A percentile compares a stretch with the other conserved stretches of the same genome.
Conservation (phyloP, 495 filamentous ascomycete species). For the Sabuloglossum arenarium region DNA sequence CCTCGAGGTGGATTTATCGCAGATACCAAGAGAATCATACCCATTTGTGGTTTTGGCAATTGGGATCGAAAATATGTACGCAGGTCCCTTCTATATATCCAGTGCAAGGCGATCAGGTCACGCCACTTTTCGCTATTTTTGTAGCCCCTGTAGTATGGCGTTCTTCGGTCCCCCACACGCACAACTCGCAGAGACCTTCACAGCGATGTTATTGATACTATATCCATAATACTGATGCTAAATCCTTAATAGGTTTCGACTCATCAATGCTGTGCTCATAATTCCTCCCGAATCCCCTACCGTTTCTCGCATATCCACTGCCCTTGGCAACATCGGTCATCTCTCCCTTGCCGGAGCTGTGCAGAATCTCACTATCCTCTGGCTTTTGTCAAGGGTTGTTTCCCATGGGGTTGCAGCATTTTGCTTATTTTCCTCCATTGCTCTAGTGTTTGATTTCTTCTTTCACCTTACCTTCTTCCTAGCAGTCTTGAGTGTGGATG, state of each 20-base stretch:
- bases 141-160: too few relatives aligned
- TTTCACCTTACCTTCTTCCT: slow-evolving; percentile 54
- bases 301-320: slow-evolving; percentile 37
- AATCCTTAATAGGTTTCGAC: slow-evolving; percentile 22
- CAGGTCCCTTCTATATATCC: not conserved
- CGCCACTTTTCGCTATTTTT: not conserved
- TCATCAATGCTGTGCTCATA: slow-evolving; percentile 48
- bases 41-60: slow-evolving; percentile 49
- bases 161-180: too few relatives aligned
- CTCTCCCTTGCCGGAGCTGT: slow-evolving; percentile 35
- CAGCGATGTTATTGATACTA: too few relatives aligned
- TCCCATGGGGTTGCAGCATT: slow-evolving; percentile 42
- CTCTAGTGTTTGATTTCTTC: slow-evolving; percentile 46
- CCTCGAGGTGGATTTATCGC: slow-evolving; percentile 37
- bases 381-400: slow-evolving; percentile 31
- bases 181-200: too few relatives aligned
- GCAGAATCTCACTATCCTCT: slow-evolving; percentile 38
- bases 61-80: slow-evolving; percentile 47
- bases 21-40: slow-evolving; percentile 36
- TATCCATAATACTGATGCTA: too few relatives aligned
- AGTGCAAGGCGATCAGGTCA: not conserved
- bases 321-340: slow-evolving; percentile 46
- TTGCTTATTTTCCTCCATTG: slow-evolving; percentile 47
- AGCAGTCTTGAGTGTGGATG: slow-evolving; percentile 51
- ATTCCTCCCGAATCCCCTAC: slow-evolving; percentile 39